Evolutionary conservation across 176 grass and related monocot genomes (phyloP).

Genomic region (Canna indica): DNA sequence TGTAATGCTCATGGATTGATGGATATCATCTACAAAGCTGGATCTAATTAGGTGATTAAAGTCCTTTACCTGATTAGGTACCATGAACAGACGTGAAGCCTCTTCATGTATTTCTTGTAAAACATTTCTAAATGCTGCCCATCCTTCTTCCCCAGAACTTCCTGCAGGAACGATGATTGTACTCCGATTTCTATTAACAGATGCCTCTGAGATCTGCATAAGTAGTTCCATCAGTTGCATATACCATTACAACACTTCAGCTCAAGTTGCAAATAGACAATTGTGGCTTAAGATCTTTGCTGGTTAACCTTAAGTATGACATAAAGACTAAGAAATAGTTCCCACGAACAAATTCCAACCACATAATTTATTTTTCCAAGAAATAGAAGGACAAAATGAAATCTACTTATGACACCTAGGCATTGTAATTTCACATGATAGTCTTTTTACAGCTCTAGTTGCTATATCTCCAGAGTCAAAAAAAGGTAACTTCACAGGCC

Average conservation of each 20-base stretch:
- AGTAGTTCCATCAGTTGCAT: neutral
- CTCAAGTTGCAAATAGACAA: neutral
- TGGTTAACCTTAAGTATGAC: neutral
- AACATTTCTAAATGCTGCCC: conserved; percentile 92
- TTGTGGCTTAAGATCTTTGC: neutral
- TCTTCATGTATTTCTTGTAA: conserved; percentile 84
- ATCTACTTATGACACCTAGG: neutral
- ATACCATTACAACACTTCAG: neutral
- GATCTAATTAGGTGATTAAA: neutral
- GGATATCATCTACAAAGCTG: neutral
- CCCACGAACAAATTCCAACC: neutral
- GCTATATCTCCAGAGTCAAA: neutral
- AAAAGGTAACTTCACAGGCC: no score
- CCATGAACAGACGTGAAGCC: conserved; percentile 48
- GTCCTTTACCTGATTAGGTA: conserved; percentile 70
- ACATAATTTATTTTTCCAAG: neutral
- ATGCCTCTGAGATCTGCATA: conserved; percentile 81
- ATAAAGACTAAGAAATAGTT: neutral
- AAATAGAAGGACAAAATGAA: neutral
- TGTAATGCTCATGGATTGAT: conserved; percentile 10
- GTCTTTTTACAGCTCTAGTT: neutral
- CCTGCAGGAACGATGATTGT: conserved; percentile 94
- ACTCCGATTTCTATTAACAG: conserved; percentile 92
- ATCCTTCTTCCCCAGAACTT: conserved; percentile 94
- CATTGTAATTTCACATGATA: neutral